Conservation (phyloP, 176 grass and related monocot species). For the Typha latifolia region DNA sequence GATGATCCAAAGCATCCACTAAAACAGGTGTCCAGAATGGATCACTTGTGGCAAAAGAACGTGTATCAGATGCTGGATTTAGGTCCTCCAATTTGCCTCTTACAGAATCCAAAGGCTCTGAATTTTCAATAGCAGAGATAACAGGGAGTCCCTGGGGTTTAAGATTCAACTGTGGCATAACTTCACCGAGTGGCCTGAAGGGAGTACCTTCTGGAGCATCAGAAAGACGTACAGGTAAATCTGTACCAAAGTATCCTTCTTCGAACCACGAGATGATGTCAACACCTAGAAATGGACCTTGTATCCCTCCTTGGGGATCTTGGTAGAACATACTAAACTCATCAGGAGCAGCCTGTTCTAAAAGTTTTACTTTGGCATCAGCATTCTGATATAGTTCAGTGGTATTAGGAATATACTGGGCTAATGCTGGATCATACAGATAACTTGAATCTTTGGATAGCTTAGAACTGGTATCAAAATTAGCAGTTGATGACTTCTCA, state of each 20-base stretch:
- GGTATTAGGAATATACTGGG: constrained; percentile 14
- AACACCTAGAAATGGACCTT: constrained; percentile 82
- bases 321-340: constrained; percentile 82
- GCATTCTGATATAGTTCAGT: constrained; percentile 4
- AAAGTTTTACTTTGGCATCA: constrained; percentile 24
- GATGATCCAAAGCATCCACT: constrained; percentile 28
- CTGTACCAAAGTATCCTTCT: constrained; percentile 86
- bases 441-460: constrained; percentile 46
- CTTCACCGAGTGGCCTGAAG: constrained; percentile 63
- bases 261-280: constrained; percentile 94
- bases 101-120: constrained; percentile 40
- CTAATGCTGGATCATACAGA: constrained; percentile 33
- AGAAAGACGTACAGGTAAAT: constrained; percentile 67
- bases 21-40: constrained; percentile 2
- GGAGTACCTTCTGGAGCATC: constrained; percentile 74
- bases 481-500: not conserved
- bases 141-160: constrained; percentile 23
- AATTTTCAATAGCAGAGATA: constrained; percentile 23
- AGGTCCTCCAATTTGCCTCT: constrained; percentile 35
- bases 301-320: constrained; percentile 90
- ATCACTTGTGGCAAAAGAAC: constrained; percentile 35
- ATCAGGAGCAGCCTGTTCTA: constrained; percentile 43
- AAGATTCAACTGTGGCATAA: constrained; percentile 74
- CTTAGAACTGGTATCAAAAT: constrained; percentile 28
- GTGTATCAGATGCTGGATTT: constrained; percentile 13